Percentiles rank a stretch among this genome's conserved stretches.
These are phyloP conservation scores for Ceratocystiopsis sp. DNA, from an alignment of 2,329 filamentous ascomycete genomes.

Conservation along the genomic window DNA sequence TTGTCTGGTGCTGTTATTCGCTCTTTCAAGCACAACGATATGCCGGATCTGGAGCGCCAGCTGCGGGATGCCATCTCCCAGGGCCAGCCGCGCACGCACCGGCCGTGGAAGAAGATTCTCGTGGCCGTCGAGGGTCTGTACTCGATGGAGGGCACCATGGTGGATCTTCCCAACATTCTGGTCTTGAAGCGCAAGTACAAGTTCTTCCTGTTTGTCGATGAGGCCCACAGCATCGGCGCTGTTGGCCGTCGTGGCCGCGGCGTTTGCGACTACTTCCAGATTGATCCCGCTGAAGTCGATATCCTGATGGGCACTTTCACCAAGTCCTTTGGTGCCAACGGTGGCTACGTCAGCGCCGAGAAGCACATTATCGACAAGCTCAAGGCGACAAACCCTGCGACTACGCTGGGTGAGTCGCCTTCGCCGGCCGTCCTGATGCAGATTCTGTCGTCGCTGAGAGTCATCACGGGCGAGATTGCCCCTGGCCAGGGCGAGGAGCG, in stretches of 20 bases:
- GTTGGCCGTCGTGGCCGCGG: conserved; percentile 76
- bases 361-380: conserved; percentile 89
- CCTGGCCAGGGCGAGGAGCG: conserved; percentile 92
- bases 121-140: conserved; percentile 94
- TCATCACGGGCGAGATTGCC: conserved; percentile 75
- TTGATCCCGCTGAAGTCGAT: conserved; percentile 76
- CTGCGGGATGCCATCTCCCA: conserved; percentile 89
- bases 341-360: conserved; percentile 82
- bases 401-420: conserved; percentile 74
- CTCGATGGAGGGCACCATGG: conserved; percentile 99
- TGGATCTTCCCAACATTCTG: conserved; percentile 81
- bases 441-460: conserved; percentile 68
- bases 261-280: conserved; percentile 92
- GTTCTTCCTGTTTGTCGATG: conserved; percentile 88
- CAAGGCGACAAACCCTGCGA: conserved; percentile 67
- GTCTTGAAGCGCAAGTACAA: conserved; percentile 89
- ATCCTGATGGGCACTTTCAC: conserved; percentile 97
- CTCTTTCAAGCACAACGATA: conserved; percentile 97
- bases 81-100: conserved; percentile 93
- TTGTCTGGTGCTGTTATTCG: conserved; percentile 87
- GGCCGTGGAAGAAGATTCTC: conserved; percentile 97
- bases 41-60: conserved; percentile 67
- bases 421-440: conserved; percentile 79
- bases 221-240: conserved; percentile 90
- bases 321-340: conserved; percentile 96